Conservation (phyloP, 805 yeast species). For the Kuraishia hungarica region DNA sequence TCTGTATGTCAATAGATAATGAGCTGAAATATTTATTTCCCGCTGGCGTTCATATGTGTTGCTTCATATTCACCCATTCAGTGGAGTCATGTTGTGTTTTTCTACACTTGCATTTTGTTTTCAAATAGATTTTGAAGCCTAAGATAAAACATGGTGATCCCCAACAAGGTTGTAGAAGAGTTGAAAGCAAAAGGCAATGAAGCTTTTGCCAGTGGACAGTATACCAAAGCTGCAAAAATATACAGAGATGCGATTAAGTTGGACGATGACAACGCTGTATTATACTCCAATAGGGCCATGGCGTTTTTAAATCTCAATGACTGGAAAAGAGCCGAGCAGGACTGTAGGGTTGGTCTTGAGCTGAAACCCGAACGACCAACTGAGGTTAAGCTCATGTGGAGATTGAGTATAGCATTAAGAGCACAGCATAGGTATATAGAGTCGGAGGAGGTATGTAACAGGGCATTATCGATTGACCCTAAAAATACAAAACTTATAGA, state of each 20-base stretch:
- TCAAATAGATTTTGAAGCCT: neutral
- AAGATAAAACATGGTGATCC: neutral
- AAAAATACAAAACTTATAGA: slow-evolving; percentile 27
- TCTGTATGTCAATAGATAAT: no score
- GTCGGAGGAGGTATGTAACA: slow-evolving; percentile 23
- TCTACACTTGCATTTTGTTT: no score
- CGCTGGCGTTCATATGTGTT: no score
- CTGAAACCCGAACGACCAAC: slow-evolving; percentile 20
- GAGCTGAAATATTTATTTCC: no score
- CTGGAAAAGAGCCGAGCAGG: slow-evolving; percentile 39
- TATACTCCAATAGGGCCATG: slow-evolving; percentile 64
- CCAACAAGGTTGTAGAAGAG: slow-evolving; percentile 12
- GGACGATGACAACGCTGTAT: slow-evolving; percentile 37
- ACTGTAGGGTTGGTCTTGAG: slow-evolving; percentile 40
- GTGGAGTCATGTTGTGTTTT: no score
- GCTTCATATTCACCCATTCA: no score
- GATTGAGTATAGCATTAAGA: slow-evolving; percentile 35
- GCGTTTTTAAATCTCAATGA: slow-evolving; percentile 44
- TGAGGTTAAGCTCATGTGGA: slow-evolving; percentile 39
- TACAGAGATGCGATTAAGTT: slow-evolving; percentile 48
- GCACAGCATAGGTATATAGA: slow-evolving; percentile 16
- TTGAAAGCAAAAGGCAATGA: slow-evolving; percentile 42
- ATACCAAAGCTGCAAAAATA: slow-evolving; percentile 37
- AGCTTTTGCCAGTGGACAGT: slow-evolving; percentile 38
- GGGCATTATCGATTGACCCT: slow-evolving; percentile 33